phyloP scores from a whole-genome alignment of 768 basidiomycete species.

The Mycena chlorophos region DNA sequence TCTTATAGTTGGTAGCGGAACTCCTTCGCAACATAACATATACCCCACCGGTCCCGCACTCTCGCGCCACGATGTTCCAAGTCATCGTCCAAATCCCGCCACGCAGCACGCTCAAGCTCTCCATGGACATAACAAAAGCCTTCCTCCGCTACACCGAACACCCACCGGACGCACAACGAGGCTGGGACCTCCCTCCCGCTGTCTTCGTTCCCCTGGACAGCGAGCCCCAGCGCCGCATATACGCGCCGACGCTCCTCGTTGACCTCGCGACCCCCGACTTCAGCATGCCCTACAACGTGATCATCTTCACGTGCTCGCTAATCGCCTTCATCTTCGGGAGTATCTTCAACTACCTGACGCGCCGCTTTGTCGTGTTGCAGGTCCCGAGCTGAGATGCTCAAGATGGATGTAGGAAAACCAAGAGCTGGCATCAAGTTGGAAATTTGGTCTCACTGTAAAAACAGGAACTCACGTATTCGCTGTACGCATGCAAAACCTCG shows the following conservation, averaged over 20 bases:
- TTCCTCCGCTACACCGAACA: conserved; percentile 95
- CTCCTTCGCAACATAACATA: conserved; percentile 69
- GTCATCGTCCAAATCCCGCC: conserved; percentile 70
- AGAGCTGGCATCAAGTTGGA: conserved; percentile 33
- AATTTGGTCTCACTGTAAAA: not conserved
- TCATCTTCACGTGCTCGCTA: conserved; percentile 91
- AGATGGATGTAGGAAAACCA: conserved; percentile 46
- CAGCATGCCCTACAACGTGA: conserved; percentile 99
- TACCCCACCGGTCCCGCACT: conserved; percentile 62
- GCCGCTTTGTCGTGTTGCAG: conserved; percentile 68
- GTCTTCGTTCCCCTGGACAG: conserved; percentile 54
- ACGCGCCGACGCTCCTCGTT: conserved; percentile 79
- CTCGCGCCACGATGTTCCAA: conserved; percentile 79
- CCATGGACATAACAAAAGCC: conserved; percentile 75
- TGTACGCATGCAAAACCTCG: conserved; percentile 81
- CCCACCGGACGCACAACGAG: conserved; percentile 91
- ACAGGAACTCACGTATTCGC: conserved; percentile 72
- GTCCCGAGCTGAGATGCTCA: conserved; percentile 20
- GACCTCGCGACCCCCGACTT: conserved; percentile 99
- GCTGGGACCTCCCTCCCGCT: conserved; percentile 90
- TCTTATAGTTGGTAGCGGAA: conserved; percentile 49
- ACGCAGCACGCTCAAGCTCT: conserved; percentile 58
- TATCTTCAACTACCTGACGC: conserved; percentile 82
- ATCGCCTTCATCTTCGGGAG: conserved; percentile 93
- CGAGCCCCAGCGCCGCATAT: conserved; percentile 49